Evolutionary conservation across 805 yeast genomes (phyloP).

Genomic region (Wickerhamiella azymoides): DNA sequence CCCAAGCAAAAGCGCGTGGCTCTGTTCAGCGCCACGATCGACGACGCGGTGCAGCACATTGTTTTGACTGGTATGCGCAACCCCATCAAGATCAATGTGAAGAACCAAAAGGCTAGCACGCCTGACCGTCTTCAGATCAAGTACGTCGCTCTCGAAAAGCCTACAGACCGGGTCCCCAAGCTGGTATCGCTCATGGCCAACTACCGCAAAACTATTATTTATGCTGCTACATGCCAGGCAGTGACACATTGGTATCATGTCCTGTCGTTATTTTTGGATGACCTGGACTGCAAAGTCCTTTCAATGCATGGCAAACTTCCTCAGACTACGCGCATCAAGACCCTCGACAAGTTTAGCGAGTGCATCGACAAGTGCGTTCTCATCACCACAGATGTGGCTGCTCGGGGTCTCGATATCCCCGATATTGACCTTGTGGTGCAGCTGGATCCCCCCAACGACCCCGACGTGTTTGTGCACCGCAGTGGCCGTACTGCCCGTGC

Average conservation of each 20-base stretch:
- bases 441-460: constrained; percentile 86
- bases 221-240: constrained; percentile 78
- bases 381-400: constrained; percentile 96
- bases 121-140: constrained; percentile 43
- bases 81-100: constrained; percentile 79
- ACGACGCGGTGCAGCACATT: constrained; percentile 63
- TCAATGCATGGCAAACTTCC: constrained; percentile 86
- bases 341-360: constrained; percentile 47
- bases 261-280: constrained; percentile 10
- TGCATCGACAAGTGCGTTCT: constrained; percentile 40
- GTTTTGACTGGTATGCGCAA: constrained; percentile 85
- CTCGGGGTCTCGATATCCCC: constrained; percentile 90
- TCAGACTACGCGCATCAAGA: constrained; percentile 64
- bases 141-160: constrained; percentile 29
- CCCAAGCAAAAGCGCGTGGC: constrained; percentile 94
- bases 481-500: constrained; percentile 96
- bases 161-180: constrained; percentile 35
- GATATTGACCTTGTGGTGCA: constrained; percentile 92
- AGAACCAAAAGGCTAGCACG: constrained; percentile 18
- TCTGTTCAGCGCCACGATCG: constrained; percentile 82
- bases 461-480: constrained; percentile 82
- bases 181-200: constrained; percentile 32
- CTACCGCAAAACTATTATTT: constrained; percentile 73
- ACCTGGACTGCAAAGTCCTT: constrained; percentile 30
- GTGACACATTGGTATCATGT: constrained; percentile 50